These are phyloP conservation scores for Halenospora varia DNA, from an alignment of 495 filamentous ascomycete genomes.

Conservation along the genomic window DNA sequence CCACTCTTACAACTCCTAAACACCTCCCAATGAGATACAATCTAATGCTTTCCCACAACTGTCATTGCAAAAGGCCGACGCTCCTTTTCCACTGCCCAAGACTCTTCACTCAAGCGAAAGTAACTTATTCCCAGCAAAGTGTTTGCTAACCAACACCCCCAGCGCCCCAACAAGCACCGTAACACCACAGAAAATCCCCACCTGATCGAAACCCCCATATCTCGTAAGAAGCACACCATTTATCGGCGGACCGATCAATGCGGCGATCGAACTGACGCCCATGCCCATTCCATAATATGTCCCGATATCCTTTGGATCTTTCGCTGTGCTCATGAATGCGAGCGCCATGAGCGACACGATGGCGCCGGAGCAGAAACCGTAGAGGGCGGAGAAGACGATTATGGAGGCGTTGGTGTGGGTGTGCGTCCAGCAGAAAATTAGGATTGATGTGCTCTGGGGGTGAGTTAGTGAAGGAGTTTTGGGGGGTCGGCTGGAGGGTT, in stretches of 20 bases:
- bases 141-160: conserved; percentile 29
- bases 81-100: too few relatives aligned
- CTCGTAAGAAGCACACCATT: conserved; percentile 42
- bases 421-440: conserved; percentile 39
- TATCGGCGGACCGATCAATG: conserved; percentile 49
- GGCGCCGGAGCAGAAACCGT: conserved; percentile 73
- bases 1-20: too few relatives aligned
- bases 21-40: too few relatives aligned
- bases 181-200: conserved; percentile 44
- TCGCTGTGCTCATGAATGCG: conserved; percentile 38
- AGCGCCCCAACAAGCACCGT: conserved; percentile 30
- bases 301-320: conserved; percentile 41
- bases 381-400: conserved; percentile 55
- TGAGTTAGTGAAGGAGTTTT: too few relatives aligned
- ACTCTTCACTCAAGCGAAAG: too few relatives aligned
- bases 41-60: too few relatives aligned
- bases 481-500: too few relatives aligned
- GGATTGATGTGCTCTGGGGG: too few relatives aligned
- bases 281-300: conserved; percentile 55
- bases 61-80: too few relatives aligned
- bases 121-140: conserved; percentile 27
- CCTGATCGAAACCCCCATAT: conserved; percentile 37
- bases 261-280: conserved; percentile 36
- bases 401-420: conserved; percentile 33
- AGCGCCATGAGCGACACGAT: conserved; percentile 54